Percentiles rank a stretch among this genome's conserved stretches.
These are phyloP conservation scores for Clarireedia hainanense DNA, from an alignment of 2,329 filamentous ascomycete genomes.

Conservation along the genomic window DNA sequence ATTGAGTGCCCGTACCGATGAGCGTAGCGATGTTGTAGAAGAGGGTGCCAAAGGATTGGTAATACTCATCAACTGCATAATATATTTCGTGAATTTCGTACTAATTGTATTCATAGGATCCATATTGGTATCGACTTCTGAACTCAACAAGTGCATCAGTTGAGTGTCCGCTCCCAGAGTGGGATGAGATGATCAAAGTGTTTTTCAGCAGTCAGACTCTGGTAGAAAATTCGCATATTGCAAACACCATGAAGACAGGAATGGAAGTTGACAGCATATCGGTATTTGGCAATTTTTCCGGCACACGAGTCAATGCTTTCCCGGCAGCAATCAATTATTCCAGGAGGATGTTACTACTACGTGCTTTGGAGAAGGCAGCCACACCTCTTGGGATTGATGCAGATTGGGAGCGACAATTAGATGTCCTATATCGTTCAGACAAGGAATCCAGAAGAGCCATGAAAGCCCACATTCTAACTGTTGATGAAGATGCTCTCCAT, in stretches of 20 bases:
- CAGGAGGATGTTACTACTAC: conserved; percentile 50
- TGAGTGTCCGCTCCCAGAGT: conserved; percentile 39
- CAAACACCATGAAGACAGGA: conserved; percentile 28
- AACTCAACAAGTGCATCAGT: conserved; percentile 42
- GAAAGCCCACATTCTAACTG: conserved; percentile 41
- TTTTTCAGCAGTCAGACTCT: conserved; percentile 39
- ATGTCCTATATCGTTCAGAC: conserved; percentile 64
- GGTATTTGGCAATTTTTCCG: conserved; percentile 32
- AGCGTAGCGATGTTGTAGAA: conserved; percentile 77
- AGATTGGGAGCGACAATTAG: conserved; percentile 78
- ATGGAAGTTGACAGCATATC: conserved; percentile 36
- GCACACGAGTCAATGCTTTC: conserved; percentile 47
- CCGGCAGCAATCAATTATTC: conserved; percentile 64
- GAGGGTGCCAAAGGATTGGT: conserved; percentile 86
- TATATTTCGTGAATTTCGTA: background rate
- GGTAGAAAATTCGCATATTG: conserved; percentile 24
- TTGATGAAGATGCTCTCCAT: conserved; percentile 33
- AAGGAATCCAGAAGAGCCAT: conserved; percentile 54
- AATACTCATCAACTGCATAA: conserved; percentile 41
- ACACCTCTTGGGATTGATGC: conserved; percentile 48
- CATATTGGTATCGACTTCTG: conserved; percentile 60
- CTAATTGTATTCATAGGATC: conserved; percentile 31
- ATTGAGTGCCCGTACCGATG: conserved; percentile 54
- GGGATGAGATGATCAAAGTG: conserved; percentile 40
- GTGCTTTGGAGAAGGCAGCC: conserved; percentile 35